Evolutionary conservation across 352 stramenopile genomes (phyloP).

Genomic region (Pelagophyceae sp.): DNA sequence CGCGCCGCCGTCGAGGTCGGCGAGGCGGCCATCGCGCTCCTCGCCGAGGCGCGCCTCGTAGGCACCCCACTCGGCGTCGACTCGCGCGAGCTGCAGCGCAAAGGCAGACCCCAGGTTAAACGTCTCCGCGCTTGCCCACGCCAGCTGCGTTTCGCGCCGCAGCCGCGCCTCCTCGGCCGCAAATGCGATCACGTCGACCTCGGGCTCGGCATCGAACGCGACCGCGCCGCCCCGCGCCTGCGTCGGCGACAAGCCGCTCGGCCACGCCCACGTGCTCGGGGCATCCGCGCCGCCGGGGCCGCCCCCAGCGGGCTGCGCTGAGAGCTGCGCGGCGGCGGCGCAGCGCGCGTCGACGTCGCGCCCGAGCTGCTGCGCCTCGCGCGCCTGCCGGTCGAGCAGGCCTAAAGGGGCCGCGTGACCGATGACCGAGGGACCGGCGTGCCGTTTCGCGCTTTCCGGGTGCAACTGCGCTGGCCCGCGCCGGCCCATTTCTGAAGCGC

Average conservation of each 20-base stretch:
- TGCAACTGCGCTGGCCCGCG: conserved; percentile 13
- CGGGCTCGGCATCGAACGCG: background rate
- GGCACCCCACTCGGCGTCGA: conserved; percentile 26
- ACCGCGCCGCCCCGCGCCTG: background rate
- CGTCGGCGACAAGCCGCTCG: background rate
- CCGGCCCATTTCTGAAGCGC: background rate
- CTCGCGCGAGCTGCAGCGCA: conserved; percentile 21
- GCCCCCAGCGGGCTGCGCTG: background rate
- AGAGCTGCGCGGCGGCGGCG: no score
- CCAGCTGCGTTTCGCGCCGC: background rate
- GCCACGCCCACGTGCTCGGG: background rate
- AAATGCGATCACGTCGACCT: conserved; percentile 7
- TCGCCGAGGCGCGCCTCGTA: conserved; percentile 23
- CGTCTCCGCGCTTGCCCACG: conserved; percentile 1
- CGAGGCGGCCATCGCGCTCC: conserved; percentile 17
- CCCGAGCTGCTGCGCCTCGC: background rate
- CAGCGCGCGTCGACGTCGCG: background rate
- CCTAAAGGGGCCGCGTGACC: no score
- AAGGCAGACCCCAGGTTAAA: conserved; percentile 24
- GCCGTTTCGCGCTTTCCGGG: no score
- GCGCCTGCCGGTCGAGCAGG: no score
- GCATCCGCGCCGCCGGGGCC: background rate
- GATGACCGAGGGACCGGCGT: no score
- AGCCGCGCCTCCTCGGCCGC: conserved; percentile 18
- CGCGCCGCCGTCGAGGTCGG: background rate